Evolutionary conservation across 2,329 filamentous ascomycete species (phyloP).

Genomic region (Ceratocystis lukuohia): DNA sequence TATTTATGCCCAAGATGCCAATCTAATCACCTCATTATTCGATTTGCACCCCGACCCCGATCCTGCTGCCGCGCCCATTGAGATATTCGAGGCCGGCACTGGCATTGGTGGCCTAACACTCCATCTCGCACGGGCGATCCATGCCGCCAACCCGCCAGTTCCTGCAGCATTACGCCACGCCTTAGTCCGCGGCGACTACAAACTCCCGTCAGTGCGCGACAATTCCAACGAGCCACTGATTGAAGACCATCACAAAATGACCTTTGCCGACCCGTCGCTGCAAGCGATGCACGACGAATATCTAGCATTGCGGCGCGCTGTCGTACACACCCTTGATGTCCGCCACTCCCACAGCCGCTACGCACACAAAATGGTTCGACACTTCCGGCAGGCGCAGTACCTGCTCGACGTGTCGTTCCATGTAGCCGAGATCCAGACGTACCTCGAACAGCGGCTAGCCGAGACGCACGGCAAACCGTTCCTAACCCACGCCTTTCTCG

Average conservation of each 20-base stretch:
- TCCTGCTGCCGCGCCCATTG: constrained; percentile 37
- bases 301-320: constrained; percentile 43
- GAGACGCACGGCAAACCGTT: constrained; percentile 39
- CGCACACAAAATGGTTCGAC: constrained; percentile 49
- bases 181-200: constrained; percentile 14
- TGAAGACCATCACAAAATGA: constrained; percentile 22
- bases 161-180: constrained; percentile 31
- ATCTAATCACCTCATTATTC: constrained; percentile 59
- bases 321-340: constrained; percentile 64
- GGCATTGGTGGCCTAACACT: constrained; percentile 72
- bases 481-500: constrained; percentile 57
- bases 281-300: constrained; percentile 32
- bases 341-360: constrained; percentile 47
- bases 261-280: constrained; percentile 17
- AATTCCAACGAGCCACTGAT: constrained; percentile 18
- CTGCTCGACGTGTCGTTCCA: constrained; percentile 60
- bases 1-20: constrained; percentile 59
- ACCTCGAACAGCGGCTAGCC: constrained; percentile 34
- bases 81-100: constrained; percentile 74
- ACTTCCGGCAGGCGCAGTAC: constrained; percentile 60
- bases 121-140: constrained; percentile 60
- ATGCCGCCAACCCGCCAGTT: constrained; percentile 51
- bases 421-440: constrained; percentile 50
- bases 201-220: constrained; percentile 6
- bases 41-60: constrained; percentile 49